These are phyloP conservation scores for Helicostylum pulchrum DNA, from an alignment of 192 early-diverging fungal genomes.

Conservation along the genomic window DNA sequence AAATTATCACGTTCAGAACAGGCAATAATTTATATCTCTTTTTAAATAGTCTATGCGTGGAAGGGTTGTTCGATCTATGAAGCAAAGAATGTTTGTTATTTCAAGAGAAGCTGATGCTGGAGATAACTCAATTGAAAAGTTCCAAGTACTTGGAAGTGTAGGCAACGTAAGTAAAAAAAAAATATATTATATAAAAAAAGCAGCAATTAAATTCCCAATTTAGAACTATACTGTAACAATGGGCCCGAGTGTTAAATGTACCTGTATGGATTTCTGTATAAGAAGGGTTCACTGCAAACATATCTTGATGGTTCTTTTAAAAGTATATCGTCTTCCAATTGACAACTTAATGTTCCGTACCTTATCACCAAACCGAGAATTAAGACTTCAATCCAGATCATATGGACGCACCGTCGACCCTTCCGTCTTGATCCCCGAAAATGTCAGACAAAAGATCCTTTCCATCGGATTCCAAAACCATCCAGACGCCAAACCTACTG, in stretches of 20 bases:
- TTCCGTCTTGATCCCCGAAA: not conserved
- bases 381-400: not conserved
- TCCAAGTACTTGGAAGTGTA: conserved; percentile 19
- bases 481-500: not conserved
- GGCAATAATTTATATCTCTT: too few relatives aligned
- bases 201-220: not conserved
- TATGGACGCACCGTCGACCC: not conserved
- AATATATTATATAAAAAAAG: not conserved
- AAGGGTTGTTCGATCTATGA: conserved; percentile 2
- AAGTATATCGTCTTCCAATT: conserved; percentile 19
- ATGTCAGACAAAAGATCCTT: not conserved
- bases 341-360: not conserved
- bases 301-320: conserved; percentile 18
- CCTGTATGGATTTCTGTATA: conserved; percentile 7
- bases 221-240: conserved; percentile 22
- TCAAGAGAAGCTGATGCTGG: not conserved
- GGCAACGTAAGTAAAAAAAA: conserved; percentile 19
- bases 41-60: not conserved
- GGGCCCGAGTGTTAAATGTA: not conserved
- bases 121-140: not conserved
- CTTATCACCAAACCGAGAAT: not conserved
- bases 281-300: conserved; percentile 23
- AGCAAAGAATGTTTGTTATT: conserved; percentile 20
- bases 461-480: not conserved
- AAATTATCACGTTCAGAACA: too few relatives aligned